phyloP scores from a whole-genome alignment of 306 rosid genomes.

The Trifolium pratense region DNA sequence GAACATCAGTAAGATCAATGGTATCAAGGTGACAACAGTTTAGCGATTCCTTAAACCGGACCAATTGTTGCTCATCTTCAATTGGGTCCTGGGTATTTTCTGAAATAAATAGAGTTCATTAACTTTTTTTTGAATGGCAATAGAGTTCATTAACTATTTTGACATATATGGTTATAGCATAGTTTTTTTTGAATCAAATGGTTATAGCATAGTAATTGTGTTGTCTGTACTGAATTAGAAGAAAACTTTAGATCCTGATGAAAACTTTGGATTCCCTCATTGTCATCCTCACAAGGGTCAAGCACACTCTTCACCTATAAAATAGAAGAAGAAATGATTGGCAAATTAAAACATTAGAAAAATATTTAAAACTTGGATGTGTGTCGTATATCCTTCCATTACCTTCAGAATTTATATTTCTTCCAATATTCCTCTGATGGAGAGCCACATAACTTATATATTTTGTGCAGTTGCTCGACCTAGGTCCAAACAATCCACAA shows the following conservation, averaged over 20 bases:
- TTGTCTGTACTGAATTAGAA: conserved; percentile 10
- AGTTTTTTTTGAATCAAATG: too few species aligned
- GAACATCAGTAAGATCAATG: conserved; percentile 72
- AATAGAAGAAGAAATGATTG: conserved; percentile 28
- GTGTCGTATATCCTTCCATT: conserved; percentile 41
- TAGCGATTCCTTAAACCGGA: conserved; percentile 87
- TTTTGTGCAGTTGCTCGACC: too few species aligned
- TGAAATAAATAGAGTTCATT: conserved; percentile 42
- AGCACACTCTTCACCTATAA: conserved; percentile 60
- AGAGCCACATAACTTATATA: too few species aligned
- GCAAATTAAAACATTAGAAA: conserved; percentile 20
- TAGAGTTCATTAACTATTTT: conserved; percentile 31
- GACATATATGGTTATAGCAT: too few species aligned
- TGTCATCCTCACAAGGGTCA: conserved; percentile 64
- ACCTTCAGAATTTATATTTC: too few species aligned
- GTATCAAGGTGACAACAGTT: conserved; percentile 60
- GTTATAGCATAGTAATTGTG: conserved; percentile 7
- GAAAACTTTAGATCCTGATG: neutral
- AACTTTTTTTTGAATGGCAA: too few species aligned
- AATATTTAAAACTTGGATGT: conserved; percentile 13
- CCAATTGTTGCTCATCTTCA: conserved; percentile 76
- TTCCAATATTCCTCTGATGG: too few species aligned
- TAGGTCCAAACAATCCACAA: too few species aligned
- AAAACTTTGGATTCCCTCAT: conserved; percentile 50
- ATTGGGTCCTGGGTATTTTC: conserved; percentile 81